Percentiles rank a stretch among this genome's conserved stretches.
These are phyloP conservation scores for Exophiala bonariae DNA, from an alignment of 2,329 filamentous ascomycete species.

Conservation along the genomic window DNA sequence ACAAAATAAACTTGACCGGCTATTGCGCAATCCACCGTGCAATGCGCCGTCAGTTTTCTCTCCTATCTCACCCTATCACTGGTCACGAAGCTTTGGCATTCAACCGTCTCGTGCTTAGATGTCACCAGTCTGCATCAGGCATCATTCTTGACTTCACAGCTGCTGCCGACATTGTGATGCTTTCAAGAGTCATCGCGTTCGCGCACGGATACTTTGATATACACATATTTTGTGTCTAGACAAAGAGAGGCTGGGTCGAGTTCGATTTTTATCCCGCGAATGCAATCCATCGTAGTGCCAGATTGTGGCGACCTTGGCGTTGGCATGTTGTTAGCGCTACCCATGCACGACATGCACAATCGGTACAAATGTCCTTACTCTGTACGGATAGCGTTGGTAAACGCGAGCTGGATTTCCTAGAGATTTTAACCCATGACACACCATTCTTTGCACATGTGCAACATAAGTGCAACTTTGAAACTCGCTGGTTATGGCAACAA, in stretches of 20 bases:
- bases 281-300: too few species aligned
- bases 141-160: conserved; percentile 1
- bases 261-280: too few species aligned
- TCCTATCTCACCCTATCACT: conserved; percentile 19
- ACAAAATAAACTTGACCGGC: too few species aligned
- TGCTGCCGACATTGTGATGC: too few species aligned
- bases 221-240: too few species aligned
- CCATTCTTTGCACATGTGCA: conserved; percentile 8
- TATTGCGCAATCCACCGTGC: not conserved
- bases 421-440: conserved; percentile 2
- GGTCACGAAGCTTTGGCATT: conserved; percentile 1
- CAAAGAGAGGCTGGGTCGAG: too few species aligned
- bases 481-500: not conserved
- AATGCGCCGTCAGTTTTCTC: conserved; percentile 3
- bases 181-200: too few species aligned
- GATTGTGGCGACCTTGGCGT: not conserved
- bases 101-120: conserved; percentile 12
- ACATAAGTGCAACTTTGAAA: conserved; percentile 7
- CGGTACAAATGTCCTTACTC: not conserved
- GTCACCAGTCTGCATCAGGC: conserved; percentile 1
- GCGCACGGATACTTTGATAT: too few species aligned
- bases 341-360: conserved; percentile 13
- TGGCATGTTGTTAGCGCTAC: conserved; percentile 8
- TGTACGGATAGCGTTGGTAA: too few species aligned
- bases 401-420: conserved; percentile 14